Evolutionary conservation across 305 asterid genomes (phyloP).

Genomic region (Fraxinus xanthoxyloides): DNA sequence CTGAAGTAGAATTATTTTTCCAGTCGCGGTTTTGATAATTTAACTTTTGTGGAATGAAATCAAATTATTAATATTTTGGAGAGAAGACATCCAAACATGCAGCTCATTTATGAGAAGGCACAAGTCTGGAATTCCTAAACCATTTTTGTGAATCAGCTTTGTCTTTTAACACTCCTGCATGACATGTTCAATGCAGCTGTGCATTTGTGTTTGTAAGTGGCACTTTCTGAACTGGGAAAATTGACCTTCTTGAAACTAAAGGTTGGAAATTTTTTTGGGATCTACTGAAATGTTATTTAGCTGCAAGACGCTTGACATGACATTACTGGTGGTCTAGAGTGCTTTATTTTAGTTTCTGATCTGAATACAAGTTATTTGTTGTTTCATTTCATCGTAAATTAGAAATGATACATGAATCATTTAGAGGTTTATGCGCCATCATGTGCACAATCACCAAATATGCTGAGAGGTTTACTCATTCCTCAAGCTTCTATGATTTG

Average conservation of each 20-base stretch:
- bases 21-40: background rate
- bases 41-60: background rate
- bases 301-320: background rate
- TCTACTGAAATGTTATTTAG: background rate
- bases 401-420: background rate
- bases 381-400: background rate
- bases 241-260: background rate
- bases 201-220: background rate
- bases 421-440: background rate
- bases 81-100: background rate
- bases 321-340: background rate
- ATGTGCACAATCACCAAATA: background rate
- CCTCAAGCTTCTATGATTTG: background rate
- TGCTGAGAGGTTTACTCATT: conserved; percentile 5
- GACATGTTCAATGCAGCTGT: background rate
- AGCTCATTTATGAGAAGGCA: background rate
- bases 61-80: background rate
- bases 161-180: background rate
- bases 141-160: background rate
- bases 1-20: background rate
- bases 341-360: background rate
- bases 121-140: background rate
- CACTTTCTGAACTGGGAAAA: background rate
- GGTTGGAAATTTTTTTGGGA: background rate
- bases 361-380: background rate